A percentile compares a stretch with the other conserved stretches of the same genome.
phyloP scores from a whole-genome alignment of 129 eudicot species.

The Sambucus nigra region DNA sequence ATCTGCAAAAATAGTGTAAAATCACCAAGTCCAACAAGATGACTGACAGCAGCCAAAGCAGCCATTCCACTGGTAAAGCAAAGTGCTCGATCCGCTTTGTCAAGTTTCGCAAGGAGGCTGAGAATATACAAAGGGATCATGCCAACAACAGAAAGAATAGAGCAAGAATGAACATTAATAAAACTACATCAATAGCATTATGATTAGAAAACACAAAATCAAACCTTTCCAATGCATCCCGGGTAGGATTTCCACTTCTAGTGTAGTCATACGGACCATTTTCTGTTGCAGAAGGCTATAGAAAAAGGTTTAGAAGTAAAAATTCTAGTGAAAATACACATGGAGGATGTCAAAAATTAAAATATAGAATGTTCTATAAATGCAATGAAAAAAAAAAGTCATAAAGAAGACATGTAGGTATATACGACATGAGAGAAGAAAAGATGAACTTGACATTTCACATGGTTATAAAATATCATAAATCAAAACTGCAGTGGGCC shows the following conservation, averaged over 20 bases:
- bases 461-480: not conserved
- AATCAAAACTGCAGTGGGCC: not conserved
- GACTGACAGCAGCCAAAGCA: slow-evolving; percentile 85
- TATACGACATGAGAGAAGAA: not conserved
- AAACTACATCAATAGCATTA: not conserved
- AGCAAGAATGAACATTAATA: not conserved
- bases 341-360: not conserved
- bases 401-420: no score
- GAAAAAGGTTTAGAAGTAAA: not conserved
- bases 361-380: no score
- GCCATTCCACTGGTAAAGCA: slow-evolving; percentile 99
- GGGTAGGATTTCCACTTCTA: slow-evolving; percentile 95
- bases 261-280: slow-evolving; percentile 93
- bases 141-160: not conserved
- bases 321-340: not conserved
- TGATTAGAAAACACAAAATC: slow-evolving; percentile 6
- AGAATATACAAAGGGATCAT: slow-evolving; percentile 3
- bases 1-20: not conserved
- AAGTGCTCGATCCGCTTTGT: slow-evolving; percentile 90
- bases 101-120: slow-evolving; percentile 90
- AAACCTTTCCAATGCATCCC: slow-evolving; percentile 81
- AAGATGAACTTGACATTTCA: not conserved
- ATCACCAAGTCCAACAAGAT: slow-evolving; percentile 65
- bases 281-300: slow-evolving; percentile 78
- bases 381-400: no score